phyloP scores from a whole-genome alignment of 116 monocot genomes.

The Iris pallida region DNA sequence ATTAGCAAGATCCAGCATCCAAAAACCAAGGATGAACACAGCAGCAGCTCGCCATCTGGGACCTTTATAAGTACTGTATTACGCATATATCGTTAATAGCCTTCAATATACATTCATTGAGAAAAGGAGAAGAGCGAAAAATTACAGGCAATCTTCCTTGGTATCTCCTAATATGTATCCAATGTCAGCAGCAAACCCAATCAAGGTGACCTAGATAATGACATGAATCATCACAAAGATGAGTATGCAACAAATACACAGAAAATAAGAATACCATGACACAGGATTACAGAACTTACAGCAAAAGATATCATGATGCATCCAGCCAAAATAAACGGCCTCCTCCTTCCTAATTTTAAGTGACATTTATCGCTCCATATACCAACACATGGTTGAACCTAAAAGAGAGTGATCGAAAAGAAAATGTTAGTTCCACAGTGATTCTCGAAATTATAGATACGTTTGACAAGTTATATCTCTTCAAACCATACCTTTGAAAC shows the following conservation, averaged over 20 bases:
- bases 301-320: conserved; percentile 78
- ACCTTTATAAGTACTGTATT: conserved; percentile 63
- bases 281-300: conserved; percentile 49
- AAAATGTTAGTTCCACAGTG: too few relatives aligned
- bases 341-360: conserved; percentile 87
- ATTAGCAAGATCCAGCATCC: conserved; percentile 99
- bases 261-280: not conserved
- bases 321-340: conserved; percentile 92
- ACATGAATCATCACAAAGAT: not conserved
- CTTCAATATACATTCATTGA: not conserved
- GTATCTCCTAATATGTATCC: conserved; percentile 91
- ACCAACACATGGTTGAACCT: conserved; percentile 99
- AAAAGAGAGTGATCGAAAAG: conserved; percentile 3
- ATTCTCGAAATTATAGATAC: too few relatives aligned
- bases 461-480: too few relatives aligned
- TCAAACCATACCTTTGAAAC: too few relatives aligned
- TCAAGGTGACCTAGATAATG: conserved; percentile 64
- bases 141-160: conserved; percentile 74
- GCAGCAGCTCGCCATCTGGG: conserved; percentile 76
- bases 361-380: conserved; percentile 97
- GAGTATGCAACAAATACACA: not conserved
- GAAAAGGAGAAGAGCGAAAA: not conserved
- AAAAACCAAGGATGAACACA: conserved; percentile 91
- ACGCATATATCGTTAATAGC: not conserved
- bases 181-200: conserved; percentile 95